Evolutionary conservation across 1,284 basidiomycete species (phyloP).

Genomic region (Hemileia vastatrix): DNA sequence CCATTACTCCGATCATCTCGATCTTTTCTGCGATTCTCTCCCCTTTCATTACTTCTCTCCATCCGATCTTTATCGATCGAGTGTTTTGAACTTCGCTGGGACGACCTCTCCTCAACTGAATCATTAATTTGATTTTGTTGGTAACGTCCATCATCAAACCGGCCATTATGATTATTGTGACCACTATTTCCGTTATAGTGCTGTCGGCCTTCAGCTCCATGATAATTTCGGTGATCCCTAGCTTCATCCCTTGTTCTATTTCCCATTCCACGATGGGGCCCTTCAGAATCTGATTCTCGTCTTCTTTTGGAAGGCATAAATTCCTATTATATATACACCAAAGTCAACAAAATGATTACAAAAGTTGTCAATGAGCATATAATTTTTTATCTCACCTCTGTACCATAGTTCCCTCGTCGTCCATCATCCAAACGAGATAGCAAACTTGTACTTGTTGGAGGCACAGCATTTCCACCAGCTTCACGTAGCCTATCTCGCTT

Average conservation of each 20-base stretch:
- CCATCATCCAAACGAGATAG: slow-evolving; percentile 15
- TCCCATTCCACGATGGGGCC: slow-evolving; percentile 5
- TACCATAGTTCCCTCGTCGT: neutral
- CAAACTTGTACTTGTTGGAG: slow-evolving; percentile 9
- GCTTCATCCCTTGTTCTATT: neutral
- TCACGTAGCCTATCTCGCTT: slow-evolving; percentile 11
- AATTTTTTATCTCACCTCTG: neutral
- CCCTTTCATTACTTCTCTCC: slow-evolving; percentile 6
- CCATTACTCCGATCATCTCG: slow-evolving; percentile 4
- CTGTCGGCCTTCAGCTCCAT: slow-evolving; percentile 1
- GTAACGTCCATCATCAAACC: neutral
- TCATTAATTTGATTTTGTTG: neutral
- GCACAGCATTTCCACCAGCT: neutral
- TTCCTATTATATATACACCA: slow-evolving; percentile 1
- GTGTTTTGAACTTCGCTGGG: slow-evolving; percentile 2
- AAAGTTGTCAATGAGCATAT: neutral
- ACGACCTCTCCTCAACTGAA: too few relatives aligned
- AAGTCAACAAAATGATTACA: neutral
- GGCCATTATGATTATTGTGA: too few relatives aligned
- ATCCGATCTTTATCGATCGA: neutral
- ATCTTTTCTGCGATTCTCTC: slow-evolving; percentile 3
- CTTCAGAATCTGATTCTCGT: neutral
- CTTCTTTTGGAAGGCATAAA: neutral
- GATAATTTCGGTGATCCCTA: slow-evolving; percentile 2
- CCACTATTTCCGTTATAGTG: slow-evolving; percentile 4